Base-by-base conservation (phyloP, 805 yeast genomes). In the Geotrichum ghanense region DNA sequence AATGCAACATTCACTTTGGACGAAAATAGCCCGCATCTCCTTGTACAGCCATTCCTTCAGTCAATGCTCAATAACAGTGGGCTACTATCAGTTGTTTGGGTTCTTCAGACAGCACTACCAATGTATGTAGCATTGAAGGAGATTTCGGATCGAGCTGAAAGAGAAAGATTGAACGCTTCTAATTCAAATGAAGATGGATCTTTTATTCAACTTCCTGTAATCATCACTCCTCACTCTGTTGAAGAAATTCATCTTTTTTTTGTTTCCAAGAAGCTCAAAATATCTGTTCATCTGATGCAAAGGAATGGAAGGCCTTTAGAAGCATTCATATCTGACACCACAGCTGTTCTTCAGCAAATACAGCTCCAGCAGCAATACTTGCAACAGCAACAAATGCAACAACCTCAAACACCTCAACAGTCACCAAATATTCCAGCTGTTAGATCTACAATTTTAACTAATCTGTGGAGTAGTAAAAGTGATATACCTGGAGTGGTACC, bases 61-160 rank as follows among this genome's bases (percentile, higher is more conserved):
- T 53, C 53, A 22, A 48, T 59, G n/a, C 51, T 62, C 24, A 51
- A 51, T 22, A 42, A 41, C 22, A 50, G 50, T 17, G 65, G 66
- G 1, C 48, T 62, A 41, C 44, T 45, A 22, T 49, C 59, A 17
- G 54, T 62, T 12, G 47, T 62, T 2, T 52, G 54, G 47, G 37
- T 61, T 26, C 50, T 63, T 10, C 51, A 51, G n/a, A 51, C 52
- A 5, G 60, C 66, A 0, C 48, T 58, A 3, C 58, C 62, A 6
- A 41, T 63, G 41, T 52, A 62, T 45, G 45, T 50, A 17, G 47
- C 53, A 1, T 48, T 59, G 16, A 44, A 44, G 42, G 37, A 31
- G 37, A 31, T 31, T 31, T 16, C 37, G 12, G 37, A 31, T 16
- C 5, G 37, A 31, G 37, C 37, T 6, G 37, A 31, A n/a, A 31